Evolutionary conservation across 257 asterid species (phyloP).

Genomic region (Asclepias syriaca): DNA sequence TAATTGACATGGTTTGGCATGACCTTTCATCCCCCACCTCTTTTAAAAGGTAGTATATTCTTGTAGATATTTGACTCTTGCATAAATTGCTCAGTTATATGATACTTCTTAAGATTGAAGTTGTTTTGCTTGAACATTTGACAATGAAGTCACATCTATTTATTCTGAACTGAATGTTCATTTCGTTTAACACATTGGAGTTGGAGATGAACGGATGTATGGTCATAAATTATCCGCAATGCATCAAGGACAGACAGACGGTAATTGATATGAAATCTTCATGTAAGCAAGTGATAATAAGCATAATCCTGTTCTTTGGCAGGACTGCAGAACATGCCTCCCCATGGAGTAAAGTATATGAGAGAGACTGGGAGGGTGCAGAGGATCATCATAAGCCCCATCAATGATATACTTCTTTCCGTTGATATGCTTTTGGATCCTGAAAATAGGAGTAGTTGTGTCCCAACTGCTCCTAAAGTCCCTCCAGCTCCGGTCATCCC

Average conservation of each 20-base stretch:
- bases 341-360: constrained; percentile 44
- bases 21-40: neutral
- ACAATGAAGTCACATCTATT: neutral
- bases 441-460: constrained; percentile 45
- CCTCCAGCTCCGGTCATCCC: constrained; percentile 66
- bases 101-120: neutral
- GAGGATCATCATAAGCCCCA: constrained; percentile 51
- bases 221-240: neutral
- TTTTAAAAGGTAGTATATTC: too few relatives aligned
- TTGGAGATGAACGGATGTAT: neutral
- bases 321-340: constrained; percentile 53
- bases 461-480: constrained; percentile 49
- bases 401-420: constrained; percentile 37
- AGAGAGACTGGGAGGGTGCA: constrained; percentile 33
- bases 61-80: neutral
- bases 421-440: constrained; percentile 37
- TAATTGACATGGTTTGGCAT: neutral
- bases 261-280: neutral
- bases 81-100: neutral
- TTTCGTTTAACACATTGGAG: too few relatives aligned
- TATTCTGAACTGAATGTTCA: neutral
- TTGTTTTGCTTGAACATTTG: neutral
- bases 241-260: too few relatives aligned
- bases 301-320: neutral
- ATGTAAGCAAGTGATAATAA: constrained; percentile 14